These are phyloP conservation scores for Helianthus annuus DNA, from an alignment of 129 eudicot species.

Conservation along the genomic window HanXRQr2.0-SUNRISE NC_035446.2:128800075-128800574, in stretches of 20 bases:
- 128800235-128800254: conserved; percentile 32
- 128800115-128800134: neutral
- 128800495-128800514: conserved; percentile 55
- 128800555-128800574: neutral
- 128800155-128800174: conserved; percentile 70
- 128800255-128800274: conserved; percentile 2
- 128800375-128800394: conserved; percentile 82
- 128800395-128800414: conserved; percentile 47
- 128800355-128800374: conserved; percentile 91
- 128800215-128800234: conserved; percentile 95
- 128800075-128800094: neutral
- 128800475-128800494: conserved; percentile 11
- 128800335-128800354: conserved; percentile 98
- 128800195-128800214: conserved; percentile 93
- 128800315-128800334: conserved; percentile 84
- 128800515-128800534: conserved; percentile 84
- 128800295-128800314: neutral
- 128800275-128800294: neutral
- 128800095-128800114: neutral
- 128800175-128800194: conserved; percentile 75
- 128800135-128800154: conserved; percentile 82
- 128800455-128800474: conserved; percentile 8
- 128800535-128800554: conserved; percentile 92
- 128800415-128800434: neutral
- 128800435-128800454: conserved; percentile 2